These are phyloP conservation scores for Plasmodium sp. DNA, from an alignment of 169 alveolate species.

Conservation along the genomic window DNA sequence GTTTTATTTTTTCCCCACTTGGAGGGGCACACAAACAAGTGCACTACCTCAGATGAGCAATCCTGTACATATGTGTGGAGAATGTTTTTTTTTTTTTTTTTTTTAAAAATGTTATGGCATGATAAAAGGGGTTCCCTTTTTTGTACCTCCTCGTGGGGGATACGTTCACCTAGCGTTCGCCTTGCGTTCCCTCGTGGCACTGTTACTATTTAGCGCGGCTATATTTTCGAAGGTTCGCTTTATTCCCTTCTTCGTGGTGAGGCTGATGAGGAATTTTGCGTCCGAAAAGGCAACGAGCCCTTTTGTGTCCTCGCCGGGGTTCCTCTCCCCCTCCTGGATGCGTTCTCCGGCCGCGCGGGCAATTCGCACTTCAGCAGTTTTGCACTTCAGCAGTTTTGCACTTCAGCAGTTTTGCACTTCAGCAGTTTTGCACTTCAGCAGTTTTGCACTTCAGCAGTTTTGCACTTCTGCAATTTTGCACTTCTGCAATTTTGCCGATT, in stretches of 20 bases:
- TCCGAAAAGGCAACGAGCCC: background rate
- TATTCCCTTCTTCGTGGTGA: background rate
- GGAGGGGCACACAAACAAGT: background rate
- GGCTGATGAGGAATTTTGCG: background rate
- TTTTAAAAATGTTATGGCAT: background rate
- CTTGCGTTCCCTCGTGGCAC: background rate
- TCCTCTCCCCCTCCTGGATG: background rate
- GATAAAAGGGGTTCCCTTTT: background rate
- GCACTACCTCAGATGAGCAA: background rate
- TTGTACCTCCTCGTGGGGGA: background rate
- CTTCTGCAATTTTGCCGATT: background rate
- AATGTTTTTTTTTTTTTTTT: background rate
- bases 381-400: background rate
- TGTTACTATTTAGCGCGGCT: background rate
- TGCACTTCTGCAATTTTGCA: background rate
- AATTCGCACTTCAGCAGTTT: background rate
- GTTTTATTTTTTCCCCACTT: background rate
- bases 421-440: background rate
- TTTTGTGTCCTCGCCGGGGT: background rate
- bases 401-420: background rate
- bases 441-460: background rate
- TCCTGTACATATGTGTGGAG: background rate
- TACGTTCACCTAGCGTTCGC: background rate
- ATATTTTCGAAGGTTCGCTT: background rate
- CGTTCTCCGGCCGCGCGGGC: background rate